These are phyloP conservation scores for Chimonanthus salicifolius DNA, from an alignment of 164 flowering plant genomes.

Conservation along the genomic window DNA sequence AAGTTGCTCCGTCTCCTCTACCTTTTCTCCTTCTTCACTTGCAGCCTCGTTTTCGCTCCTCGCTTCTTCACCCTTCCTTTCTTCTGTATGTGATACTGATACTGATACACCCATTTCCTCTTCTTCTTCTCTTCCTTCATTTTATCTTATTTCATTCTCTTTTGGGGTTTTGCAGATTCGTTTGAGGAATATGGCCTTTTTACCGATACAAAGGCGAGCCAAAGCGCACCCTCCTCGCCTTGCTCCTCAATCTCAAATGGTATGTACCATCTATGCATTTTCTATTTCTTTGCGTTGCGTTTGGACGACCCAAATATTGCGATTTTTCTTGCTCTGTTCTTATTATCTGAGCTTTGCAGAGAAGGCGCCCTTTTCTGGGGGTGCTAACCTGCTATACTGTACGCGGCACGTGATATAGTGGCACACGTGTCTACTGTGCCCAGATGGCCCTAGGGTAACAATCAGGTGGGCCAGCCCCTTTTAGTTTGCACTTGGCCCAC, in stretches of 20 bases:
- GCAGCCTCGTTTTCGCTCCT: conserved; percentile 38
- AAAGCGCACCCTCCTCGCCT: conserved; percentile 14
- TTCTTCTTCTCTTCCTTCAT: conserved; percentile 6
- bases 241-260: conserved; percentile 56
- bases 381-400: no score
- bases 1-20: conserved; percentile 48
- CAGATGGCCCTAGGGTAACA: no score
- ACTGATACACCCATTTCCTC: conserved; percentile 25
- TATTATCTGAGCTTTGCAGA: no score
- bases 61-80: background rate
- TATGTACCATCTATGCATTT: conserved; percentile 9
- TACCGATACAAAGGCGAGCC: conserved; percentile 10
- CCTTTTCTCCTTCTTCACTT: conserved; percentile 47
- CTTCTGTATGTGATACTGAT: background rate
- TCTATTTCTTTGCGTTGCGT: no score
- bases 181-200: conserved; percentile 22
- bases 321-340: no score
- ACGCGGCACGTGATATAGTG: no score
- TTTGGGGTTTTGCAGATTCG: background rate
- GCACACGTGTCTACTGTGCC: background rate
- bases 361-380: no score
- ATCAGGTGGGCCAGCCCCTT: no score
- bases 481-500: no score
- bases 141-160: no score
- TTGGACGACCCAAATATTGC: no score